phyloP scores from a whole-genome alignment of 2,329 filamentous ascomycete species.

The Diaporthe vexans region DNA sequence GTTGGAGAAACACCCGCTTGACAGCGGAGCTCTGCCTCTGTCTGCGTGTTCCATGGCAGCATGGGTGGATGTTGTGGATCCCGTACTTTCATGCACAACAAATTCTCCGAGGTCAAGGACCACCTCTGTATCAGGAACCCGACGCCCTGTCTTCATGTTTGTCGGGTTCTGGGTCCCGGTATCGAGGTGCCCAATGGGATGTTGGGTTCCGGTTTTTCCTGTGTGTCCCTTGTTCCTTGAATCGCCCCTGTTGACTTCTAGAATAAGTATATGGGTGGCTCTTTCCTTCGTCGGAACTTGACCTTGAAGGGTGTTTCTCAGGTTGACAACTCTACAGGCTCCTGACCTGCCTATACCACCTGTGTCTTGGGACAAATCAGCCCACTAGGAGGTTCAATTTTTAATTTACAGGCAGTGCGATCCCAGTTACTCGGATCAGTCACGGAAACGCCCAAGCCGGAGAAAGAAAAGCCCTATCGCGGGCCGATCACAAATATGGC shows the following conservation, averaged over 20 bases:
- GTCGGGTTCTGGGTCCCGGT: constrained; percentile 31
- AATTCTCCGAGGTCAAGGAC: constrained; percentile 27
- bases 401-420: constrained; percentile 33
- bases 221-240: neutral
- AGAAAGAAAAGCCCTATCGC: constrained; percentile 22
- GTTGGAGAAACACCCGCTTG: constrained; percentile 17
- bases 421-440: constrained; percentile 38
- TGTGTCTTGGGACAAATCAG: constrained; percentile 37
- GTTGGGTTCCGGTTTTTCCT: constrained; percentile 11
- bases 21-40: constrained; percentile 35
- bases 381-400: constrained; percentile 40
- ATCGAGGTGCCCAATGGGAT: constrained; percentile 7
- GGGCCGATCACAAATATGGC: constrained; percentile 30
- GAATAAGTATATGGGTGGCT: constrained; percentile 31
- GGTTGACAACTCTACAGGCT: constrained; percentile 36
- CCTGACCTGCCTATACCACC: constrained; percentile 38
- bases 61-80: constrained; percentile 28
- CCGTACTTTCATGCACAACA: constrained; percentile 14
- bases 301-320: constrained; percentile 29
- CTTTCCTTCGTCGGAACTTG: neutral
- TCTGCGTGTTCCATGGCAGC: constrained; percentile 14
- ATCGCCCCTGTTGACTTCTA: neutral
- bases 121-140: constrained; percentile 17
- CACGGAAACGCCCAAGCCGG: constrained; percentile 32
- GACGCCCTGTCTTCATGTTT: constrained; percentile 26